These are phyloP conservation scores for Lasiosphaeria miniovina DNA, from an alignment of 495 filamentous ascomycete genomes.

Conservation along the genomic window DNA sequence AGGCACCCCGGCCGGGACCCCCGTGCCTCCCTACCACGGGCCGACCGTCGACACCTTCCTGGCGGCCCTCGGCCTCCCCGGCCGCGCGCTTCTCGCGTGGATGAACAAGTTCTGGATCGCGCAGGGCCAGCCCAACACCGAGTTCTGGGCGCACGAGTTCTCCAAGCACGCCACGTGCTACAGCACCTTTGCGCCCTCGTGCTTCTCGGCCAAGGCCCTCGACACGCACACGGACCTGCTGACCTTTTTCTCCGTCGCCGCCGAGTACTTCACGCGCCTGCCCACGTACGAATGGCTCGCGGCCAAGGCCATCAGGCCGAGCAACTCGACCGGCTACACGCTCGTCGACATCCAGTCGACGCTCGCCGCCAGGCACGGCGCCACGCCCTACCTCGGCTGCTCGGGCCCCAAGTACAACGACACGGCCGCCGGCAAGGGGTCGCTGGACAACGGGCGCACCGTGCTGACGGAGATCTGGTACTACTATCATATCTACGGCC, in stretches of 20 bases:
- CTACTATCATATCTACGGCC: conserved; percentile 45
- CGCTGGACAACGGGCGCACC: conserved; percentile 44
- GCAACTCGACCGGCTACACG: conserved; percentile 38
- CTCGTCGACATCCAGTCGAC: conserved; percentile 38
- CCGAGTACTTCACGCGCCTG: conserved; percentile 39
- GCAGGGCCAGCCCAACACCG: conserved; percentile 39
- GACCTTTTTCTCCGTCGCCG: conserved; percentile 44
- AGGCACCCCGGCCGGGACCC: conserved; percentile 37
- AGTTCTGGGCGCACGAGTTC: conserved; percentile 56
- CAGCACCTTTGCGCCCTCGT: conserved; percentile 48
- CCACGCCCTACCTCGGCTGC: conserved; percentile 47
- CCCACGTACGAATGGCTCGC: conserved; percentile 46
- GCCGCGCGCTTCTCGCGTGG: conserved; percentile 39
- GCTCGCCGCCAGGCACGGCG: conserved; percentile 37
- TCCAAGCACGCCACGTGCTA: conserved; percentile 56
- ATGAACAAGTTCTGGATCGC: conserved; percentile 51
- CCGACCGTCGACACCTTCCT: conserved; percentile 45
- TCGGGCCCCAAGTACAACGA: conserved; percentile 45
- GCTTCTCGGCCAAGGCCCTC: conserved; percentile 39
- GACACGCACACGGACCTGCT: conserved; percentile 47
- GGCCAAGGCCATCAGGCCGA: conserved; percentile 31
- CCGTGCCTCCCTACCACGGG: conserved; percentile 46
- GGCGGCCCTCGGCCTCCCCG: conserved; percentile 41
- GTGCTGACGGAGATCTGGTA: conserved; percentile 50
- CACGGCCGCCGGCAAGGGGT: conserved; percentile 43